Base-by-base conservation (phyloP, 2,329 filamentous ascomycete species). In the Zarea fungicola region DNA sequence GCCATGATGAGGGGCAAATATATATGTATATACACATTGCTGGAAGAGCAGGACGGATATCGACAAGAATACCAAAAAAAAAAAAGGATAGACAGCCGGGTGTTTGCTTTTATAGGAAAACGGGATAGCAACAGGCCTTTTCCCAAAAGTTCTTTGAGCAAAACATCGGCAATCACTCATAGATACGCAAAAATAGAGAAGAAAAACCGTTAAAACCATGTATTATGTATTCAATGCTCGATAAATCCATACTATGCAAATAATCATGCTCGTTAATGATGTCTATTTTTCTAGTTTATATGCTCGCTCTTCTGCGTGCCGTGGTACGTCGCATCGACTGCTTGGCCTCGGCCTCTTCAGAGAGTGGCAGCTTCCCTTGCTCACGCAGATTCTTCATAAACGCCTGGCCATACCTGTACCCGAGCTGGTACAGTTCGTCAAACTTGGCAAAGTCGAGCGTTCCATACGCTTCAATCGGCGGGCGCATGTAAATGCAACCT, bases 371-470 rank as follows among this genome's bases (percentile, higher is more conserved):
- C 32, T 85, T 77, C 0, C 92, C 92, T 59, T 95, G 78, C 32
- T 87, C 87, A 62, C 83, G 84, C 64, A 97, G 71, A 57, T 83
- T 78, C 46, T 81, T 81, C 55, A 99, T 67, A 63, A 85, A 96
- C 47, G 89, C 81, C 64, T 86, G 85, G 5, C 90, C 93, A 62
- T 84, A 99, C 48, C 80, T 77, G 67, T 96, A 95, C 1, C 93
- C 95, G 10, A 96, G 78, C 57, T 86, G 77, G 61, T 95, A 96
- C 47, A 99, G 92, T 74, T 99, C 95, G 60, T 97, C 92, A 66
- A 99, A 99, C 66, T 95, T 96, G 53, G 84, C 88, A 72, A 99
- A 99, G 51, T 99, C 93, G 25, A 99, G 73, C 1, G 93, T 99
- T 5, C 91, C 93, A 59, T 96, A 99, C 2, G 81, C 78, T 62